phyloP scores from a whole-genome alignment of 495 filamentous ascomycete species.

The Penicillium arizonense region DNA sequence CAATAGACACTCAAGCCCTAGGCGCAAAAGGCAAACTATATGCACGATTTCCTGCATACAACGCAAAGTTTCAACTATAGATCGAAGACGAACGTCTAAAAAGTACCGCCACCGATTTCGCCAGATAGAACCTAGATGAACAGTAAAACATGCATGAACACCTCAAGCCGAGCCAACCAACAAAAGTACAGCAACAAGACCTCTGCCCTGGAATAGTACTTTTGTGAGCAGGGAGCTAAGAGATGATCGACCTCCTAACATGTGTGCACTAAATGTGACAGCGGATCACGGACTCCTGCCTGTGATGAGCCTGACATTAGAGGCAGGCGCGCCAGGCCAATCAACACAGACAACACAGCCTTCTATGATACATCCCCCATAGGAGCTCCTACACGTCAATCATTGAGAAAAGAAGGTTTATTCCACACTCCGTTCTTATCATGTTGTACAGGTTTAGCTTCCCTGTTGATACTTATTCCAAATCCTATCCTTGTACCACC shows the following conservation, averaged over 20 bases:
- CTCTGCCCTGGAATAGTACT: conserved; percentile 4
- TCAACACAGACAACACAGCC: not conserved
- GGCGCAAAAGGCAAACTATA: not conserved
- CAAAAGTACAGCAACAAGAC: conserved; percentile 5
- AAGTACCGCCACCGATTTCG: conserved; percentile 6
- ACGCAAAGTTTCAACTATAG: not conserved
- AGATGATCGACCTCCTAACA: conserved; percentile 7
- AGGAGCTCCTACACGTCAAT: not conserved
- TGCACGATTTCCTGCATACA: not conserved
- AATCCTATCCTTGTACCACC: not conserved
- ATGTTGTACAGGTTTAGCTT: not conserved
- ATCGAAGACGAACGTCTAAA: conserved; percentile 1
- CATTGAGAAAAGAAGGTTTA: not conserved
- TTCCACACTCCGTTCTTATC: not conserved
- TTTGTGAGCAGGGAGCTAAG: conserved; percentile 8
- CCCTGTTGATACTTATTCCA: not conserved
- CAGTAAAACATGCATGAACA: not conserved
- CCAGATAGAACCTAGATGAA: not conserved
- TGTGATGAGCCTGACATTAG: conserved; percentile 6
- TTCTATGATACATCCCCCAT: conserved; percentile 1
- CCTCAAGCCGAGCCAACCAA: not conserved
- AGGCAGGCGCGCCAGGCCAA: conserved; percentile 7
- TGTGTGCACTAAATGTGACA: conserved; percentile 18
- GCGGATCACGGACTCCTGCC: conserved; percentile 5
- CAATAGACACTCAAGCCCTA: not conserved